Conservation (phyloP, 2,329 filamentous ascomycete genomes). For the Aspergillus uvarum region DNA sequence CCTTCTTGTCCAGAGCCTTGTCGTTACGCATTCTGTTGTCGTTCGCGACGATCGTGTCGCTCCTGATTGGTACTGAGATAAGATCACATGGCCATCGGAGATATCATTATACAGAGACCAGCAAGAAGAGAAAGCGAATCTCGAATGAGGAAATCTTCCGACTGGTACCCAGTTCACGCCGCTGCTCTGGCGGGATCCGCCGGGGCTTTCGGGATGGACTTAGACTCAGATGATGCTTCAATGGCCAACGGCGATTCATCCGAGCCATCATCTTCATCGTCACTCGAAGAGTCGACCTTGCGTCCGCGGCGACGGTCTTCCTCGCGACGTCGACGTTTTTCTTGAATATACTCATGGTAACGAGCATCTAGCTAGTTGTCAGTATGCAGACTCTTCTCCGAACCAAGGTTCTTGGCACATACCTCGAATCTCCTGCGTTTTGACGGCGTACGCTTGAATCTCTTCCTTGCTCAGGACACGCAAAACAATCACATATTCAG, state of each 20-base stretch:
- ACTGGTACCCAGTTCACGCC: neutral
- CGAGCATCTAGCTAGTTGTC: conserved; percentile 32
- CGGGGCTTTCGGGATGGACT: conserved; percentile 10
- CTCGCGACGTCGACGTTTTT: conserved; percentile 43
- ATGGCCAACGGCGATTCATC: conserved; percentile 29
- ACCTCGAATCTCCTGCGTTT: conserved; percentile 80
- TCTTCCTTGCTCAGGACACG: conserved; percentile 84
- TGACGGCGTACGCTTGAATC: conserved; percentile 80
- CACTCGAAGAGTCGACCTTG: conserved; percentile 31
- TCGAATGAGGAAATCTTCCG: neutral
- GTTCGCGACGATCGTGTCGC: neutral
- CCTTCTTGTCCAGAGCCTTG: neutral
- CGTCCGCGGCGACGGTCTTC: conserved; percentile 43
- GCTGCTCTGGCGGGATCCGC: conserved; percentile 9
- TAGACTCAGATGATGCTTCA: conserved; percentile 30
- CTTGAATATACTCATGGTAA: conserved; percentile 37
- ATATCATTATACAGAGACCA: neutral
- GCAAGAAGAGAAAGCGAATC: neutral
- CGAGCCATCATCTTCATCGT: conserved; percentile 39
- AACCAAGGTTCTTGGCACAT: conserved; percentile 31
- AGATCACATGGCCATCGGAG: conserved; percentile 3
- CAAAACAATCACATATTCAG: conserved; percentile 90
- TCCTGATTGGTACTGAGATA: neutral
- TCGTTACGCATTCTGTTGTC: neutral
- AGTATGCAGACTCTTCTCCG: conserved; percentile 5